phyloP scores from a whole-genome alignment of 1,284 basidiomycete species.

The Pulveroboletus sp. region DNA sequence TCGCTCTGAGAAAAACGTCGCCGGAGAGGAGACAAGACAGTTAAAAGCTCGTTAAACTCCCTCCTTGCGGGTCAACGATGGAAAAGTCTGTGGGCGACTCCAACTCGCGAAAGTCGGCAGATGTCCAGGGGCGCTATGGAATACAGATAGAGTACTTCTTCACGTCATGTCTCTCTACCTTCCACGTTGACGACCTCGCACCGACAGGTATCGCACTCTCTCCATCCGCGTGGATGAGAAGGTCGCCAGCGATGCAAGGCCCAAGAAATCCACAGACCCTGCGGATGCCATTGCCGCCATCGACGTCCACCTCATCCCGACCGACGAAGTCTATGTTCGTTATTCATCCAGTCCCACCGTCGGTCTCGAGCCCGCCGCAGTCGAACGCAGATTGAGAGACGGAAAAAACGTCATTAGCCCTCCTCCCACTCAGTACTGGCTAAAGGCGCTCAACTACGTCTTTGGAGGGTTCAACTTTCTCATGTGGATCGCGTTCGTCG shows the following conservation, averaged over 20 bases:
- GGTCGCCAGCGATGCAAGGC: conserved; percentile 8
- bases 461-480: conserved; percentile 57
- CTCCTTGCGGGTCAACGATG: conserved; percentile 12
- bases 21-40: conserved; percentile 4
- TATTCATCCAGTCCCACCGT: conserved; percentile 45
- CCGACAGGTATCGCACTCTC: conserved; percentile 43
- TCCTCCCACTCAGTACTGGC: conserved; percentile 48
- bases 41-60: conserved; percentile 8
- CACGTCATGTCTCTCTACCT: accelerated
- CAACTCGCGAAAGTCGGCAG: conserved; percentile 16
- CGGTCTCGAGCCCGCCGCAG: conserved; percentile 48
- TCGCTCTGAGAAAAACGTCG: background rate
- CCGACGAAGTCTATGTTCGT: conserved; percentile 45
- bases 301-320: conserved; percentile 47
- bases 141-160: conserved; percentile 33
- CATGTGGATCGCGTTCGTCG: conserved; percentile 53
- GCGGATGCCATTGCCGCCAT: conserved; percentile 45
- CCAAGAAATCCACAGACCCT: conserved; percentile 34
- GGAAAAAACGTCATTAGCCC: conserved; percentile 53
- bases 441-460: conserved; percentile 51
- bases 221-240: conserved; percentile 44
- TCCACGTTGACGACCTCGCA: background rate
- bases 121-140: conserved; percentile 27
- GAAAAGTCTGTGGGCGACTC: conserved; percentile 19
- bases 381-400: conserved; percentile 43